Base-by-base conservation (phyloP, 2,329 filamentous ascomycete genomes). In the Hymenoscyphus fraxineus region DNA sequence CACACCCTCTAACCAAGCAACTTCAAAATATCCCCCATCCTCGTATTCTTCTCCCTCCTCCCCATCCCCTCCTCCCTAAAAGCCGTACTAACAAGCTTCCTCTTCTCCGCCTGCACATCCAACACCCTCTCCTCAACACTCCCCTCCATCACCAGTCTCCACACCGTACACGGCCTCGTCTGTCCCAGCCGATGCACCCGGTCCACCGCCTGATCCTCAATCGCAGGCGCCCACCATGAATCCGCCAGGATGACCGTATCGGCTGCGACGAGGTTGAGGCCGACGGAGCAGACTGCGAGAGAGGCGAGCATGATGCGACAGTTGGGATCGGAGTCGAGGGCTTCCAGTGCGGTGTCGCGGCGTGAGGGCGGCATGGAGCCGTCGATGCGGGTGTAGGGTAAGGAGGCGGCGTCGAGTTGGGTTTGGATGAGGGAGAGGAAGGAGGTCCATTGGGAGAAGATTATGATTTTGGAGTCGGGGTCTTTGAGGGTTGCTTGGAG, bases 191-290 rank as follows among this genome's bases (percentile, higher is more conserved):
- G 84, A 74, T 97, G 91, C 6, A 97, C 92, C 4, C 93, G 88
- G 74, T 97, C 93, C 2, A 96, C 84, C 3, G 93, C 93, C 75
- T 97, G 93, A 70, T 96, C 92, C 76, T 97, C 93, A 63, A 97
- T 95, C 0, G 92, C 92, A 0, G 93, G 93, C 1, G 93, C 92
- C 90, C 93, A 97, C 93, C 92, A 97, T 65, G 86, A 90, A 76
- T 97, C 93, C 0, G 87, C 85, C 22, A 97, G 81, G 57, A 97
- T 87, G 65, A 96, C 91, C 6, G 93, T 93, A 71, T 95, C 92
- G 0, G 93, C 93, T 0, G 91, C 88, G 0, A 93, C 91, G 13
- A 97, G 84, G 71, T 96, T 96, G 57, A 97, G 81, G 0, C 93
- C 93, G 1, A 97, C 92, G 61, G 88, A 90, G 76, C 91, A 94